Conservation (phyloP, 306 rosid genomes). For the Alnus rubra region DNA sequence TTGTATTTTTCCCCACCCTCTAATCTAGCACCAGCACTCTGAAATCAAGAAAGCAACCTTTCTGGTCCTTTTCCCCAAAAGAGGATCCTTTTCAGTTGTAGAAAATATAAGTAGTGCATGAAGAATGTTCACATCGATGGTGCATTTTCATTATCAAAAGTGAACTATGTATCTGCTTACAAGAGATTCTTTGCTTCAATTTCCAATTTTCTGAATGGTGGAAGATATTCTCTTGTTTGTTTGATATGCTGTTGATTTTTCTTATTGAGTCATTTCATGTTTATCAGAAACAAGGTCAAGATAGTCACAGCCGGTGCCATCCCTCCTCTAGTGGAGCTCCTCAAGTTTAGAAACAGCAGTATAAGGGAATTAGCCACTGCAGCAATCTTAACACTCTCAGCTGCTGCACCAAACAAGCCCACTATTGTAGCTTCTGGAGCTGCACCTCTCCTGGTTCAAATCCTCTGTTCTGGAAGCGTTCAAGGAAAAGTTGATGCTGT, state of each 20-base stretch:
- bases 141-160: conserved; percentile 15
- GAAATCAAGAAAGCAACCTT: not conserved
- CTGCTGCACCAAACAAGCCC: conserved; percentile 74
- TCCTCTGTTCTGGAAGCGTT: conserved; percentile 76
- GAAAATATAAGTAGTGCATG: conserved; percentile 11
- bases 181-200: not conserved
- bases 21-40: conserved; percentile 11
- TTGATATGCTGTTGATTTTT: conserved; percentile 19
- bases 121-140: not conserved
- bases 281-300: conserved; percentile 76
- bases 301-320: conserved; percentile 78
- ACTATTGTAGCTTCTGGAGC: conserved; percentile 78
- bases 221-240: not conserved
- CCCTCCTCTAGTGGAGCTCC: conserved; percentile 80
- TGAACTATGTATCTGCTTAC: conserved; percentile 2
- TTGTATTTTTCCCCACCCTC: not conserved
- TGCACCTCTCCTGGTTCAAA: conserved; percentile 78
- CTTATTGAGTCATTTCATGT: conserved; percentile 35
- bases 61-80: not conserved
- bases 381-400: conserved; percentile 80
- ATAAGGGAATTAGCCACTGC: conserved; percentile 82
- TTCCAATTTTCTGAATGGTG: not conserved
- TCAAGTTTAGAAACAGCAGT: conserved; percentile 58
- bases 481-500: conserved; percentile 91
- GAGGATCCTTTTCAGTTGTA: conserved; percentile 1